Conservation (phyloP, 768 basidiomycete species). For the Flagelloscypha sp. region DNA sequence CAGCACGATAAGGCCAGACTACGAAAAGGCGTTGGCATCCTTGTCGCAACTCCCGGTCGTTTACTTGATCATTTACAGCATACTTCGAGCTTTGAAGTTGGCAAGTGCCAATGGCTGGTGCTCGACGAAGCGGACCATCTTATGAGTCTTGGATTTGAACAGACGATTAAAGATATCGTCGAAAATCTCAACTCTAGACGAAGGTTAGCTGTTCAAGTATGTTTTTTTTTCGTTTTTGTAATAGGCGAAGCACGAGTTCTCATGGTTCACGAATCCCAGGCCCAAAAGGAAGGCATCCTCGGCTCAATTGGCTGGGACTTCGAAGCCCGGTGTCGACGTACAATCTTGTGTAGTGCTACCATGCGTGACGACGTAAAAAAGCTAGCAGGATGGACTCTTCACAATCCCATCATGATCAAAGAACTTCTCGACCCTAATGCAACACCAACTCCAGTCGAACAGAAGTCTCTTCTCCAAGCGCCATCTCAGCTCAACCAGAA, state of each 20-base stretch:
- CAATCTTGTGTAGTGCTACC: conserved; percentile 93
- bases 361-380: conserved; percentile 93
- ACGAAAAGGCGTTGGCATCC: conserved; percentile 89
- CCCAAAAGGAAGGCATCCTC: conserved; percentile 56
- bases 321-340: conserved; percentile 66
- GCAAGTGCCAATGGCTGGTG: conserved; percentile 91
- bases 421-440: no score
- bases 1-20: conserved; percentile 93
- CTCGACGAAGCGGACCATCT: conserved; percentile 95
- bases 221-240: background rate
- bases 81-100: conserved; percentile 85
- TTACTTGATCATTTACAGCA: conserved; percentile 95
- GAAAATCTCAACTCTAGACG: conserved; percentile 77
- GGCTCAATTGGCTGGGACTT: conserved; percentile 81
- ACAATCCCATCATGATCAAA: conserved; percentile 78
- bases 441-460: conserved; percentile 47
- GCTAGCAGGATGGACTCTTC: conserved; percentile 75
- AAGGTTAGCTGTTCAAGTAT: conserved; percentile 50
- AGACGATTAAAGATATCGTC: conserved; percentile 86
- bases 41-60: conserved; percentile 93
- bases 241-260: no score
- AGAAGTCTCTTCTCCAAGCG: conserved; percentile 14
- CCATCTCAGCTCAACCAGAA: conserved; percentile 92
- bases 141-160: conserved; percentile 98
- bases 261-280: no score